Conservation (phyloP, 2,329 filamentous ascomycete genomes). For the Pestalotiopsis sp. region DNA sequence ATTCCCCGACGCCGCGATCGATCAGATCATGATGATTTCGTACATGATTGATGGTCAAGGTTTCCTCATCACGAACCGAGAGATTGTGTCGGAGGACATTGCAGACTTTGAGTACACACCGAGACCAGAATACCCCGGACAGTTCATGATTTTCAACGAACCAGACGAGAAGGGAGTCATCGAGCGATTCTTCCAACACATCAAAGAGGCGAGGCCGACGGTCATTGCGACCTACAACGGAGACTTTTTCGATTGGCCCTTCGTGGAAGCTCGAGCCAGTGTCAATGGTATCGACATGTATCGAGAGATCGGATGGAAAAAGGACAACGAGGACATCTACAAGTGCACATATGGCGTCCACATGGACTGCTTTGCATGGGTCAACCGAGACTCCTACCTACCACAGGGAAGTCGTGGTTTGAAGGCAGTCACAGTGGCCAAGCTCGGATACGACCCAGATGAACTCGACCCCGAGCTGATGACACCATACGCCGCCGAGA, state of each 20-base stretch:
- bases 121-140: conserved; percentile 91
- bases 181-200: conserved; percentile 91
- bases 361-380: conserved; percentile 99
- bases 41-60: conserved; percentile 99
- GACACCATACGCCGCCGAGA: conserved; percentile 87
- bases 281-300: conserved; percentile 99
- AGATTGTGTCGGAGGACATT: conserved; percentile 97
- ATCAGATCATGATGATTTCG: conserved; percentile 99
- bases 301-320: conserved; percentile 94
- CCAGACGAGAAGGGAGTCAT: conserved; percentile 86
- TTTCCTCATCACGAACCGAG: conserved; percentile 95
- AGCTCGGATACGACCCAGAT: conserved; percentile 97
- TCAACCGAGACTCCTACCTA: conserved; percentile 96
- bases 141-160: conserved; percentile 98
- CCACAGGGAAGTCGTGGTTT: conserved; percentile 96
- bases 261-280: conserved; percentile 90
- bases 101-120: conserved; percentile 98
- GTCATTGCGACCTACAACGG: conserved; percentile 99
- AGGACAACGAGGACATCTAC: conserved; percentile 94
- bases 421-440: conserved; percentile 96
- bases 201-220: conserved; percentile 91
- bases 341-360: conserved; percentile 95
- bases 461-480: conserved; percentile 97
- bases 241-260: conserved; percentile 99
- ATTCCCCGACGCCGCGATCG: conserved; percentile 91